Evolutionary conservation across 495 filamentous ascomycete genomes (phyloP).

Genomic region (Chaetomium tenue): DNA sequence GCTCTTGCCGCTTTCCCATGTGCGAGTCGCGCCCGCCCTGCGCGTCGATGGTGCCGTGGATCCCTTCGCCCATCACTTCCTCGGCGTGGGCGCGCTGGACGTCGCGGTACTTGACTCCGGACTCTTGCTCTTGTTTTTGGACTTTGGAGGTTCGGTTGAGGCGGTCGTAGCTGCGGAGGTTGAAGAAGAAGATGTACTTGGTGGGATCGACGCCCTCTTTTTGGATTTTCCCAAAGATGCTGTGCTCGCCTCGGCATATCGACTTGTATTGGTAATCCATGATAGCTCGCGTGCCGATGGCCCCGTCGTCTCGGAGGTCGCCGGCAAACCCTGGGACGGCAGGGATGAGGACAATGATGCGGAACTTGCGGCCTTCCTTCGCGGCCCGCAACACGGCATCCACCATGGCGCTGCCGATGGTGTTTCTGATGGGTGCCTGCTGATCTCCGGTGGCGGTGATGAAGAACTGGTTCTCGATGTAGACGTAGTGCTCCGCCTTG

Average conservation of each 20-base stretch:
- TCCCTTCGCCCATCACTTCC: conserved; percentile 75
- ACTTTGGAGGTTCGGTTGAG: conserved; percentile 75
- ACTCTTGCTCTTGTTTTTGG: conserved; percentile 66
- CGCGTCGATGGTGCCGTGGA: conserved; percentile 57
- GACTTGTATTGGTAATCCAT: conserved; percentile 99
- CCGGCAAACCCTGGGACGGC: conserved; percentile 92
- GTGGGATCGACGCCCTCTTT: conserved; percentile 76
- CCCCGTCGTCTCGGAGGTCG: conserved; percentile 77
- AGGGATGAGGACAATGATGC: conserved; percentile 85
- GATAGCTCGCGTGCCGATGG: conserved; percentile 83
- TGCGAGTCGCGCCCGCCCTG: conserved; percentile 41
- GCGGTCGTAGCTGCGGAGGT: conserved; percentile 84
- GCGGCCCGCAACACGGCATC: conserved; percentile 80
- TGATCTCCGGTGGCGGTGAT: conserved; percentile 90
- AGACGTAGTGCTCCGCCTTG: conserved; percentile 85
- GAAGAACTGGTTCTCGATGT: conserved; percentile 99
- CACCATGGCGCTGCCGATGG: conserved; percentile 81
- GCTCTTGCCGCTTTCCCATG: conserved; percentile 42
- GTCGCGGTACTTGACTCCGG: conserved; percentile 79
- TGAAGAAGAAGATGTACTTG: conserved; percentile 87
- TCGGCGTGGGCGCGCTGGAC: conserved; percentile 82
- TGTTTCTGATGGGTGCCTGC: conserved; percentile 82
- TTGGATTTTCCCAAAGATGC: conserved; percentile 76
- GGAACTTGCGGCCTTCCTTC: conserved; percentile 85
- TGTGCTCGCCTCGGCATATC: conserved; percentile 85